Conservation (phyloP, 2,329 filamentous ascomycete genomes). For the Leptographium radiaticola region DNA sequence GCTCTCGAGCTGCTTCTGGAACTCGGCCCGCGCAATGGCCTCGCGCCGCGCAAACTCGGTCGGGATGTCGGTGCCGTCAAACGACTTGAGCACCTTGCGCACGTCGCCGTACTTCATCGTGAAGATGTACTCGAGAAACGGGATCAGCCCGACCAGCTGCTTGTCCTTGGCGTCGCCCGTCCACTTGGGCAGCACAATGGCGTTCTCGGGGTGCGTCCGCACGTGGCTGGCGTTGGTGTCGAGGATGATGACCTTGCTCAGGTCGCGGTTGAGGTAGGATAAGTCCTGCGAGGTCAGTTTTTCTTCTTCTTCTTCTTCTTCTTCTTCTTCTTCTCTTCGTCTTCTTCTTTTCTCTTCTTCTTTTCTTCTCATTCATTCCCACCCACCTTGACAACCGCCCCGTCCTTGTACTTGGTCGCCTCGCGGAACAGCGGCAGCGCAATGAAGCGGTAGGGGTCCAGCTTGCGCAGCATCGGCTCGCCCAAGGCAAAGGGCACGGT, state of each 20-base stretch:
- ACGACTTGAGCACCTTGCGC: constrained; percentile 73
- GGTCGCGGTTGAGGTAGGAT: constrained; percentile 91
- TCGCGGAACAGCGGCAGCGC: constrained; percentile 92
- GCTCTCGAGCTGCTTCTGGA: constrained; percentile 62
- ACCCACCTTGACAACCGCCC: constrained; percentile 83
- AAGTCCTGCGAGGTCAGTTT: constrained; percentile 54
- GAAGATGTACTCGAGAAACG: constrained; percentile 93
- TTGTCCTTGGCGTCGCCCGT: constrained; percentile 70
- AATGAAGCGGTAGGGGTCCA: constrained; percentile 91
- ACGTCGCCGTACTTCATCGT: constrained; percentile 88
- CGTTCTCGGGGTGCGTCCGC: constrained; percentile 88
- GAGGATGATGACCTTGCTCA: constrained; percentile 89
- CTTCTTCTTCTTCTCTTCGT: too few species aligned
- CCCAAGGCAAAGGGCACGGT: constrained; percentile 71
- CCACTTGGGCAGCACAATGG: constrained; percentile 86
- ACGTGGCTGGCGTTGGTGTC: constrained; percentile 77
- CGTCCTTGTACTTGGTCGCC: constrained; percentile 93
- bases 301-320: too few species aligned
- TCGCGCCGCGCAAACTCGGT: constrained; percentile 82
- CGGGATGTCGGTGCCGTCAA: constrained; percentile 80
- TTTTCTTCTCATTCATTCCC: too few species aligned
- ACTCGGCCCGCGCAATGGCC: constrained; percentile 71
- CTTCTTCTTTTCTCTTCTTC: too few species aligned
- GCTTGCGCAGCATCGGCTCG: constrained; percentile 79
- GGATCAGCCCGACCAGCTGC: constrained; percentile 77